These are phyloP conservation scores for Catharanthus roseus DNA, from an alignment of 257 asterid species.

Conservation along the genomic window DNA sequence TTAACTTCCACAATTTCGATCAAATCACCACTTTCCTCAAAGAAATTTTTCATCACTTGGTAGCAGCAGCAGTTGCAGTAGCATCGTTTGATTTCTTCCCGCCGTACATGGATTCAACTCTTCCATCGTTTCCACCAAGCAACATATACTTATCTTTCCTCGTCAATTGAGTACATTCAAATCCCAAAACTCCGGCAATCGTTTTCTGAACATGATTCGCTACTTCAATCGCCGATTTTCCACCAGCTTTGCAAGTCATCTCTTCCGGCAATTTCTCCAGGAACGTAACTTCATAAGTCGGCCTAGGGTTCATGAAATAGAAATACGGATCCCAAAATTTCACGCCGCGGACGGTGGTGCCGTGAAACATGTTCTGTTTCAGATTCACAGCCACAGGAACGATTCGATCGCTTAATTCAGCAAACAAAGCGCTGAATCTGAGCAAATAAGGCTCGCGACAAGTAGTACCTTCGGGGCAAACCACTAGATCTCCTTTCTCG, in stretches of 20 bases:
- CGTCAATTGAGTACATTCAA: conserved; percentile 90
- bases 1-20: too few species aligned
- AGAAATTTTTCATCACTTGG: too few species aligned
- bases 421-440: conserved; percentile 84
- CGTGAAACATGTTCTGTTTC: conserved; percentile 76
- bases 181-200: conserved; percentile 72
- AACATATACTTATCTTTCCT: conserved; percentile 93
- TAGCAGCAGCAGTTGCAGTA: too few species aligned
- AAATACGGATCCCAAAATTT: conserved; percentile 87
- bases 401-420: conserved; percentile 76
- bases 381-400: conserved; percentile 76
- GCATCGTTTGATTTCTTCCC: conserved; percentile 36
- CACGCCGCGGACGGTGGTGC: conserved; percentile 75
- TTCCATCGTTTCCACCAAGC: conserved; percentile 99
- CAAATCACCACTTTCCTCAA: too few species aligned
- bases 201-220: conserved; percentile 92
- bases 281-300: conserved; percentile 65
- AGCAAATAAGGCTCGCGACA: conserved; percentile 77
- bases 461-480: conserved; percentile 95
- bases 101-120: conserved; percentile 87
- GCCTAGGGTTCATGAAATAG: conserved; percentile 93
- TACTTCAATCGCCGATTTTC: conserved; percentile 80
- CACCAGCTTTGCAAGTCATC: conserved; percentile 78
- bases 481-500: conserved; percentile 79
- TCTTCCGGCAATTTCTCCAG: conserved; percentile 74